These are phyloP conservation scores for Neocatenulostroma microsporum DNA, from an alignment of 2,329 filamentous ascomycete species.

Conservation along the genomic window DNA sequence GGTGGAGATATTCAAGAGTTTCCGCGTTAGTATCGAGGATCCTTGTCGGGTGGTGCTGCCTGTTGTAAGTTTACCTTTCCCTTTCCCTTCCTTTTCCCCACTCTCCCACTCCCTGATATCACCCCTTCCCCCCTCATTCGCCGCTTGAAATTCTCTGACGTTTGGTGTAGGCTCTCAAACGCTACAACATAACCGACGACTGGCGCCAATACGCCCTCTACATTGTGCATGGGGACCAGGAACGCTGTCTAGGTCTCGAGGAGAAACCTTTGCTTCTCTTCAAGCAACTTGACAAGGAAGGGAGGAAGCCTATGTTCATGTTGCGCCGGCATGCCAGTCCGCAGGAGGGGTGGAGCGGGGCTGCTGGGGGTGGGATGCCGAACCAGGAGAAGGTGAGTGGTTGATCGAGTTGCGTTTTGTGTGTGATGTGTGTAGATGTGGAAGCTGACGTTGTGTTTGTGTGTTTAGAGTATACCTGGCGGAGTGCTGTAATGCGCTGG, in stretches of 20 bases:
- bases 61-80: constrained; percentile 40
- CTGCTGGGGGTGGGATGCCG: not conserved
- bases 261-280: constrained; percentile 94
- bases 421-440: too few relatives aligned
- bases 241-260: constrained; percentile 82
- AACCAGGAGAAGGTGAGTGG: constrained; percentile 5
- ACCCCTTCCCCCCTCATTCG: too few relatives aligned
- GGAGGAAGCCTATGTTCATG: constrained; percentile 99
- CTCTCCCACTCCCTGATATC: not conserved
- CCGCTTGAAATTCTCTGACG: too few relatives aligned
- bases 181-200: constrained; percentile 96
- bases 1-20: constrained; percentile 99
- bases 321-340: constrained; percentile 58
- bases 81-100: not conserved
- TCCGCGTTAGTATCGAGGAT: constrained; percentile 95
- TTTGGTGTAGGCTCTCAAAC: constrained; percentile 61
- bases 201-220: constrained; percentile 97
- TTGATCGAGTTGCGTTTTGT: too few relatives aligned
- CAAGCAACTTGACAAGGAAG: constrained; percentile 94
- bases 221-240: constrained; percentile 98
- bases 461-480: constrained; percentile 12
- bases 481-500: constrained; percentile 12
- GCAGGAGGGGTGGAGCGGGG: constrained; percentile 27
- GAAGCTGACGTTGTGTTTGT: too few relatives aligned
- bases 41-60: constrained; percentile 96